Evolutionary conservation across 2,329 filamentous ascomycete genomes (phyloP).

Genomic region (Alternaria gansuensis): DNA sequence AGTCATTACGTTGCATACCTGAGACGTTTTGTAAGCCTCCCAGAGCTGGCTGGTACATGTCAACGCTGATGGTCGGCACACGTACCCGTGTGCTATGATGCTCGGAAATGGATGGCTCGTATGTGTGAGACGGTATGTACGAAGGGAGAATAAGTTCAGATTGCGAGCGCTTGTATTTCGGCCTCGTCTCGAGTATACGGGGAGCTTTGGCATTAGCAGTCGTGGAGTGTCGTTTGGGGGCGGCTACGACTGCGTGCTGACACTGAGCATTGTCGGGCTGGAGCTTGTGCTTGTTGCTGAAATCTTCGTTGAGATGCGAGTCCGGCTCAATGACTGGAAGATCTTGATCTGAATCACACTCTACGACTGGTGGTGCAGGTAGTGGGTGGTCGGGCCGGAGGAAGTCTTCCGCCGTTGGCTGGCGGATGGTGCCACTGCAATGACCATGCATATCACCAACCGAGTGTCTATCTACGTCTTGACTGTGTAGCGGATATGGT

Average conservation of each 20-base stretch:
- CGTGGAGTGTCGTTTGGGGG: background rate
- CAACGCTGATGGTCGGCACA: constrained; percentile 11
- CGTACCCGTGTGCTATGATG: background rate
- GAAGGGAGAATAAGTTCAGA: background rate
- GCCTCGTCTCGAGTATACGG: background rate
- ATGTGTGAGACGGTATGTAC: background rate
- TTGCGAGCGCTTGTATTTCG: background rate
- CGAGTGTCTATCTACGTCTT: background rate
- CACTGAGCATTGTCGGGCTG: background rate
- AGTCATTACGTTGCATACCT: constrained; percentile 1
- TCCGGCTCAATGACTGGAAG: constrained; percentile 16
- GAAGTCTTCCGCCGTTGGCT: constrained; percentile 16
- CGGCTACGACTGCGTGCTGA: background rate
- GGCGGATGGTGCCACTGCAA: constrained; percentile 1
- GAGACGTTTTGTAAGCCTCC: constrained; percentile 18
- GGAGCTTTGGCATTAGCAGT: background rate
- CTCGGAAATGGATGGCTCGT: background rate
- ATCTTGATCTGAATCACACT: constrained; percentile 16
- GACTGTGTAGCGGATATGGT: constrained; percentile 9
- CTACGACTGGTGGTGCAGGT: constrained; percentile 2
- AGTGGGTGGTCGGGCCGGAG: constrained; percentile 2
- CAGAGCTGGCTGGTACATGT: constrained; percentile 20
- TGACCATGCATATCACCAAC: background rate
- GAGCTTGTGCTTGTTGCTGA: background rate
- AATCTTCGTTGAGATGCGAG: constrained; percentile 1